Percentiles rank a stretch among this genome's conserved stretches.
Evolutionary conservation across 129 eudicot genomes (phyloP).

Genomic region (Oenanthe sinensis): DNA sequence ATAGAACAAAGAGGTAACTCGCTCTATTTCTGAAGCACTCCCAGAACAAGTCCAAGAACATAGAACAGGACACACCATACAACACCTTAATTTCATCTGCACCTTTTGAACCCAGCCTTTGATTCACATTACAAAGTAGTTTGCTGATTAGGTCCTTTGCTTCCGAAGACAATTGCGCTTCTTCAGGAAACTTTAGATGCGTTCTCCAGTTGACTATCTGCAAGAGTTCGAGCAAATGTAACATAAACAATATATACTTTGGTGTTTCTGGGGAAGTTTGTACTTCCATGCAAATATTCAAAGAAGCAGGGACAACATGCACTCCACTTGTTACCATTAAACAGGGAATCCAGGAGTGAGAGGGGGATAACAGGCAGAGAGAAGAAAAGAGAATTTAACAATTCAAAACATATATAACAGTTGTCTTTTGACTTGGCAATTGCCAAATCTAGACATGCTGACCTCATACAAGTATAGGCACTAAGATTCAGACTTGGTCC

Average conservation of each 20-base stretch:
- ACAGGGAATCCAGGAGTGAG: background rate
- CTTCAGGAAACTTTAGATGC: constrained; percentile 93
- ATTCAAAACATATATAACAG: background rate
- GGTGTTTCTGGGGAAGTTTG: background rate
- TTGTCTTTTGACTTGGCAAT: background rate
- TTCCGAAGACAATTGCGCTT: constrained; percentile 68
- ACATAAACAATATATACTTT: constrained; percentile 24
- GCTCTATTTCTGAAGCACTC: constrained; percentile 2
- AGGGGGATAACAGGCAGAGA: background rate
- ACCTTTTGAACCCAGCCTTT: constrained; percentile 86
- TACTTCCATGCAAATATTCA: background rate
- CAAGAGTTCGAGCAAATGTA: constrained; percentile 8
- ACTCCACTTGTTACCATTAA: background rate
- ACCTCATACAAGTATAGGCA: background rate
- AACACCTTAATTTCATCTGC: constrained; percentile 98
- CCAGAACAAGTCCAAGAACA: constrained; percentile 25
- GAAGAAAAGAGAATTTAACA: background rate
- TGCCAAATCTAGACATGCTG: background rate
- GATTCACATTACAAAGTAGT: constrained; percentile 81
- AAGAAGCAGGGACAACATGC: background rate
- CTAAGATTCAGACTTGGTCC: background rate
- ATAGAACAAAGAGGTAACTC: constrained; percentile 8
- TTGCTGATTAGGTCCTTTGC: constrained; percentile 90
- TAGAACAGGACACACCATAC: constrained; percentile 55
- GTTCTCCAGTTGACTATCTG: constrained; percentile 96